Evolutionary conservation across 768 basidiomycete genomes (phyloP), one percentile per base, ranked within the genome.

Genomic region (Russula sp.): DNA sequence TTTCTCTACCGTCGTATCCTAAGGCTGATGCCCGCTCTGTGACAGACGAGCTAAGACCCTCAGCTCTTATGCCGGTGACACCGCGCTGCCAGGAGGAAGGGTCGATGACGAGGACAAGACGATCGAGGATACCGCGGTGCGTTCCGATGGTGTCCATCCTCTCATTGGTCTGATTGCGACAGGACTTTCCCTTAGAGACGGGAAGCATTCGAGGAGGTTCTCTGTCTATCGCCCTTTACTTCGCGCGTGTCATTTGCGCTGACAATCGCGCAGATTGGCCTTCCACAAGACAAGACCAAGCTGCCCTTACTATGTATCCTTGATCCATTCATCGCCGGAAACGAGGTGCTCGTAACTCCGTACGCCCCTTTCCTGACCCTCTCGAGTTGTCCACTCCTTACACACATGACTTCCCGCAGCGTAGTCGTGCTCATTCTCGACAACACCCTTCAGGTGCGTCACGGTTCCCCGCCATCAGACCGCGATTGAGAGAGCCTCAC

Each of bases 151-250:
- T 27, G 37, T 6, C 31, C 37, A 2, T 31, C 37, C 42, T 57
- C 32, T 60, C 14, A 10, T 22, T 44, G 2, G n/a, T 55, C 62
- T 47, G 20, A 64, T 49, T 11, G 6, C 40, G 40, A 64, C 45
- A 16, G 45, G 14, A 39, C 34, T 34, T 22, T 50, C 6, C 8
- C 20, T 10, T 54, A 94, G 92, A 77, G 94, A 58, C 80, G 93
- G 48, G 93, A 95, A 76, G 92, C 93, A 0, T 94, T 84, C 62
- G 94, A 96, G 74, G 94, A 96, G 83, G 94, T 92, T 59, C 7
- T 72, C 20, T 22, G 31, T 8, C 62, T 20, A 44, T 44, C 32
- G 11, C 13, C 13, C 18, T 20, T 40, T 35, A n/a, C 20, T 20
- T 31, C 16, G 14, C 16, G 8, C n/a, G 22, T 16, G 59, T 20